Base-by-base conservation (phyloP, 2,329 filamentous ascomycete species). In the Aureobasidium namibiae region DNA sequence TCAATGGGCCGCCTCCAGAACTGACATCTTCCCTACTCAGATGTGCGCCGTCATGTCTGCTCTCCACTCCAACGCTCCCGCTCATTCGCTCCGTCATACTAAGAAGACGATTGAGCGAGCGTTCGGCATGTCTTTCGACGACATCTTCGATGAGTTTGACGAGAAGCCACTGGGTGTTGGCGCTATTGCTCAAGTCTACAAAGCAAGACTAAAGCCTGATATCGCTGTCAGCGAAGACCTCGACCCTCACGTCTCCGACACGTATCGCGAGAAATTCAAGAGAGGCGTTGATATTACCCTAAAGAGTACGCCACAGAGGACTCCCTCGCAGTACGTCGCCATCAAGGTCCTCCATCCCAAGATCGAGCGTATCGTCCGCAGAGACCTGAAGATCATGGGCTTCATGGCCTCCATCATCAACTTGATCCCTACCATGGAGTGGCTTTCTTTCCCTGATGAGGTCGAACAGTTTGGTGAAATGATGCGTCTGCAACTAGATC, bases 111-210 rank as follows among this genome's bases (percentile, higher is more conserved):
- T 99, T 26, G 81, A 85, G 65, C 82, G 84, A 36, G 92, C 94
- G 0, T 99, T 99, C 69, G 90, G 88, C 1, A 81, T 88, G 59
- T 67, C 74, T 0, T 96, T 99, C 64, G 85, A 92, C 13, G 89
- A 95, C 5, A 96, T 99, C 61, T 99, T 99, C 67, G 90, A 95
- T 31, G 94, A 97, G 70, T 99, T 99, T 65, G 81, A 96, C 29
- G 89, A 95, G 73, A 84, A 80, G 65, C 94, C 94, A 0, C 77
- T 99, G 0, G 94, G 94, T 1, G 92, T 97, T 0, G 94, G 94
- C 11, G 94, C 94, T 31, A 97, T 99, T 67, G 94, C 94, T 0
- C 94, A 99, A 72, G 94, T 97, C 2, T 99, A 99, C 80, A 95
- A 90, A 70, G 94, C 94, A 0, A 96, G 91, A 72, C 75, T 99